Base-by-base conservation (phyloP, 805 yeast genomes). In the Priceomyces castillae region DNA sequence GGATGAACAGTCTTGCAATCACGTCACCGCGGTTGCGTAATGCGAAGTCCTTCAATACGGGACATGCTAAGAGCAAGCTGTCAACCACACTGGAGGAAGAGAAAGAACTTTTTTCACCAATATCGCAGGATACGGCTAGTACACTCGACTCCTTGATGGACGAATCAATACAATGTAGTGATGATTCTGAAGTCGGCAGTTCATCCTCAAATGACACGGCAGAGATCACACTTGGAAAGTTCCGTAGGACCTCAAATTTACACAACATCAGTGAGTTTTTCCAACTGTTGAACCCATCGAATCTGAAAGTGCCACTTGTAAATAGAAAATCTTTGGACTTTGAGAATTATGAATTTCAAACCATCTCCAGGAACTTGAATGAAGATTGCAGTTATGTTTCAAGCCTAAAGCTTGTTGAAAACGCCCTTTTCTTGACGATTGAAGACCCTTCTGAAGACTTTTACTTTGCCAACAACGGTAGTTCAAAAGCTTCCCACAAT, bases 241-340 rank as follows among this genome's bases (percentile, higher is more conserved):
- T 40, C 18, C 43, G 37, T 12, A 40, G 59, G 19, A 53, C 61
- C 1, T 49, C 46, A 5, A 48, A 54, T 26, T 34, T 51, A 15
- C 37, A 46, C n/a, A 50, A 53, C 37, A 46, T 55, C 17, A 48
- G 42, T 34, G 56, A 54, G 11, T 51, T 53, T 26, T 37, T 55
- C 30, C 43, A 44, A 33, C 39, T 42, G 17, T 31, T 51, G 15
- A 45, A 53, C 35, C 41, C 44, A 11, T 41, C 42, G 4, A 19
- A 23, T 16, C 43, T 40, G 17, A 41, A 43, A 17, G 37, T 54
- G 22, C 57, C 59, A 2, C 39, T 55, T 16, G 47, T 40, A 39
- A 50, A 52, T 48, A 37, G 59, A 23, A 53, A 49, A 34, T 58
- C 62, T 4, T 39, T 57, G 35, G 59, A 57, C 30, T 35, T 51